A percentile compares a stretch with the other conserved stretches of the same genome.
phyloP scores from a whole-genome alignment of 768 basidiomycete species.

The Scleroderma citrinum region DNA sequence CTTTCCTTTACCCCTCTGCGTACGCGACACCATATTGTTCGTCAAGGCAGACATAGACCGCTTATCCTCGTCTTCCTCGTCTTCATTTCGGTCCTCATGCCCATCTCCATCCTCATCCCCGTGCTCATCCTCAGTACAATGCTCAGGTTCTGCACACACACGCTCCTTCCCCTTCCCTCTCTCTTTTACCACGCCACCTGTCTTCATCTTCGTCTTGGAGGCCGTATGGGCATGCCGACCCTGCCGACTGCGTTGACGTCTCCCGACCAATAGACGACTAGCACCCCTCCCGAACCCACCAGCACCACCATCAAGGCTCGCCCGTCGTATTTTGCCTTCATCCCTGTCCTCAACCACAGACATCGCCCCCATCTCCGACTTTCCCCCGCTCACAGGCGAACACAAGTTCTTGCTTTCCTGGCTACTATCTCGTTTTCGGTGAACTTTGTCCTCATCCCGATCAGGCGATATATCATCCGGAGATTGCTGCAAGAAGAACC shows the following conservation, averaged over 20 bases:
- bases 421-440: background rate
- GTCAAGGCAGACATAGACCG: constrained; percentile 13
- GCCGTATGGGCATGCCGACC: constrained; percentile 14
- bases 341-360: background rate
- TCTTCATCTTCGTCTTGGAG: constrained; percentile 27
- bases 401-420: constrained; percentile 14
- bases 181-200: constrained; percentile 12
- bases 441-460: constrained; percentile 21
- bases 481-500: constrained; percentile 42
- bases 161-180: too few species aligned
- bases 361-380: constrained; percentile 12
- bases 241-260: background rate
- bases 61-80: constrained; percentile 12
- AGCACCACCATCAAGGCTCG: too few species aligned
- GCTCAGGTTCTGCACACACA: too few species aligned
- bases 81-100: constrained; percentile 11
- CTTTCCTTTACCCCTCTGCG: constrained; percentile 28
- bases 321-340: background rate
- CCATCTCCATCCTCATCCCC: constrained; percentile 8
- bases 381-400: constrained; percentile 29
- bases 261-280: background rate
- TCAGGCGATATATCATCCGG: constrained; percentile 36
- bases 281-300: background rate
- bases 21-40: constrained; percentile 13
- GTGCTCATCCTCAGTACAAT: background rate